phyloP scores from a whole-genome alignment of 768 basidiomycete species.

The Boletus subcaerulescens region DNA sequence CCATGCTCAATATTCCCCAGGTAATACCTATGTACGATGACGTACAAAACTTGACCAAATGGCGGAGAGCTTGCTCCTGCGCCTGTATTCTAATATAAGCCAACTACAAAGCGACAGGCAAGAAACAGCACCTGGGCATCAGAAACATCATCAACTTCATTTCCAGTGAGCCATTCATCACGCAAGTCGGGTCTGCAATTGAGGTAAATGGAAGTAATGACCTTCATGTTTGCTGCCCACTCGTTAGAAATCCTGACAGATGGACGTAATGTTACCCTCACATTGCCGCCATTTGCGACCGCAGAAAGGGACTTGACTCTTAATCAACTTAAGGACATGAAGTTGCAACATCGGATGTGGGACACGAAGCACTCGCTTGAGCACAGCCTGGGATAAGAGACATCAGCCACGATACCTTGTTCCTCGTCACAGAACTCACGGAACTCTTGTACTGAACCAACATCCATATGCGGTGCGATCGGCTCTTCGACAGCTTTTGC shows the following conservation, averaged over 20 bases:
- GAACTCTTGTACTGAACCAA: conserved; percentile 98
- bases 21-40: conserved; percentile 7
- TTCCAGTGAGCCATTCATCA: conserved; percentile 96
- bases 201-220: conserved; percentile 96
- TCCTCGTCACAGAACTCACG: conserved; percentile 44
- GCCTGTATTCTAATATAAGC: conserved; percentile 48
- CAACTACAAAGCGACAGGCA: neutral
- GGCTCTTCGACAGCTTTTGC: conserved; percentile 95
- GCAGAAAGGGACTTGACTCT: conserved; percentile 98
- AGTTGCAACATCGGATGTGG: conserved; percentile 93
- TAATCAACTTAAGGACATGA: conserved; percentile 94
- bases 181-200: conserved; percentile 95
- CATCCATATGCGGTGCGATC: conserved; percentile 93
- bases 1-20: conserved; percentile 6
- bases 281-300: conserved; percentile 98
- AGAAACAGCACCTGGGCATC: conserved; percentile 72
- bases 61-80: conserved; percentile 91
- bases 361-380: conserved; percentile 92
- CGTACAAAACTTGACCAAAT: conserved; percentile 93
- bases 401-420: conserved; percentile 3
- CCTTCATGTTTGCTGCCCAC: conserved; percentile 92
- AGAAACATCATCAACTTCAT: conserved; percentile 87
- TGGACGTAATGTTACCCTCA: conserved; percentile 36
- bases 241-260: conserved; percentile 9
- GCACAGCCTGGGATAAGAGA: conserved; percentile 65